phyloP scores from a whole-genome alignment of 257 asterid genomes.

The Salvia miltiorrhiza region DNA sequence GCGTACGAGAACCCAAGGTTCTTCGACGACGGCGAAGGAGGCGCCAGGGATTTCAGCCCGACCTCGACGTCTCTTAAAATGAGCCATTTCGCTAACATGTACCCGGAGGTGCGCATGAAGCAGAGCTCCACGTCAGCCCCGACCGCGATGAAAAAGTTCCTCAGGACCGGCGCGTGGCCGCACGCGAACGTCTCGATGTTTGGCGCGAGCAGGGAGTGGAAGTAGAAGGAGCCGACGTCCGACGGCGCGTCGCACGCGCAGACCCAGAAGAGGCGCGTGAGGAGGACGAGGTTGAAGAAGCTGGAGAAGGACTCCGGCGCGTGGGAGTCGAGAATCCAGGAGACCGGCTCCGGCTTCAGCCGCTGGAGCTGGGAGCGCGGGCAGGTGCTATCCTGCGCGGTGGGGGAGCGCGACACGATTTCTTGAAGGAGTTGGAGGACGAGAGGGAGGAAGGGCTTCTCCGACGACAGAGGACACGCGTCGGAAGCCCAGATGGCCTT shows the following conservation, averaged over 20 bases:
- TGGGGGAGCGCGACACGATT: conserved; percentile 62
- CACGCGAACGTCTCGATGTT: conserved; percentile 57
- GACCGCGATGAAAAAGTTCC: conserved; percentile 56
- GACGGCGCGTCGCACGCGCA: conserved; percentile 66
- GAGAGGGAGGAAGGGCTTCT: conserved; percentile 70
- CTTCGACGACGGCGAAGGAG: conserved; percentile 30
- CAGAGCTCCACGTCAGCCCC: conserved; percentile 83
- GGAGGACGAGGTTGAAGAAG: conserved; percentile 68
- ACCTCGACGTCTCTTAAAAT: conserved; percentile 51
- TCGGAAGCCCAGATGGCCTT: conserved; percentile 62
- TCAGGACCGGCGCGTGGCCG: conserved; percentile 52
- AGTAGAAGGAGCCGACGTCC: conserved; percentile 62
- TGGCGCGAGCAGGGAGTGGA: conserved; percentile 58
- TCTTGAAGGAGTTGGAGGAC: conserved; percentile 73
- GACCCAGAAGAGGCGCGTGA: conserved; percentile 71
- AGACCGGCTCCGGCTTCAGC: conserved; percentile 57
- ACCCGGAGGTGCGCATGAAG: conserved; percentile 73
- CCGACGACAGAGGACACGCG: conserved; percentile 44
- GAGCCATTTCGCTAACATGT: conserved; percentile 70
- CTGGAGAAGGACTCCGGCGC: conserved; percentile 74
- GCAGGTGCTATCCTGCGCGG: conserved; percentile 57
- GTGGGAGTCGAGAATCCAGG: conserved; percentile 79
- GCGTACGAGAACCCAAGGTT: conserved; percentile 65
- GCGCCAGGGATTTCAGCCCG: conserved; percentile 42
- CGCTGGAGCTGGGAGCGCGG: conserved; percentile 65